Base-by-base conservation (phyloP, 2,329 filamentous ascomycete species). In the Allantophomopsis cytisporea region DNA sequence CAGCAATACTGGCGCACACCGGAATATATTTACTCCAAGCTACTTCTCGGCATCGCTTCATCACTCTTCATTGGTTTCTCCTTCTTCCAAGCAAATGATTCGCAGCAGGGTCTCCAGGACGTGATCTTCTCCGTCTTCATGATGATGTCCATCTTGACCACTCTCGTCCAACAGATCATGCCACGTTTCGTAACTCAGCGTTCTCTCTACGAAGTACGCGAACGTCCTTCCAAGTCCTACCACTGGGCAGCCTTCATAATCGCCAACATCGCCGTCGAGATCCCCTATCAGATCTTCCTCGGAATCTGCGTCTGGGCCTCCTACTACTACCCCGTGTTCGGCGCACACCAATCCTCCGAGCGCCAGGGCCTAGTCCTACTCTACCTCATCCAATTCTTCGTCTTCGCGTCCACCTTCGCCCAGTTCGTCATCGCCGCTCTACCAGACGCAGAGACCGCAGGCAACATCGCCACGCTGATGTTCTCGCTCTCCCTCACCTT, bases 331-430 rank as follows among this genome's bases (percentile, higher is more conserved):
- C 66, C 77, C 45, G 71, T 80, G 2, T 57, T 70, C 7, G 76
- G 84, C 47, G 79, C 83, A 14, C 82, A 83, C 10, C 53, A 52
- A 38, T 20, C 47, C 10, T 45, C 45, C 1, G n/a, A 41, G 8
- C 43, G 50, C 11, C 54, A 56, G 42, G 54, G 68, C 0, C 73
- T 91, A 12, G 82, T 89, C 69, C 83, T 89, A 62, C 66, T 94
- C 17, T 76, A 85, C 48, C 63, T 88, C 14, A 67, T 80, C 48
- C 66, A 73, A 48, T 93, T 93, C 68, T 71, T 89, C 49, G 61
- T 93, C 37, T 89, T 87, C 60, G 78, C 82, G 0, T 83, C 75
- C n/a, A 91, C 85, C 2, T 94, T 94, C 54, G 78, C 83, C 7
- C 75, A 84, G 42, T 75, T 89, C 62, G 65, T 86, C 46, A 87